Evolutionary conservation across 2,329 filamentous ascomycete genomes (phyloP), one percentile per base, ranked within the genome.

Genomic region (Fusarium camptoceras): DNA sequence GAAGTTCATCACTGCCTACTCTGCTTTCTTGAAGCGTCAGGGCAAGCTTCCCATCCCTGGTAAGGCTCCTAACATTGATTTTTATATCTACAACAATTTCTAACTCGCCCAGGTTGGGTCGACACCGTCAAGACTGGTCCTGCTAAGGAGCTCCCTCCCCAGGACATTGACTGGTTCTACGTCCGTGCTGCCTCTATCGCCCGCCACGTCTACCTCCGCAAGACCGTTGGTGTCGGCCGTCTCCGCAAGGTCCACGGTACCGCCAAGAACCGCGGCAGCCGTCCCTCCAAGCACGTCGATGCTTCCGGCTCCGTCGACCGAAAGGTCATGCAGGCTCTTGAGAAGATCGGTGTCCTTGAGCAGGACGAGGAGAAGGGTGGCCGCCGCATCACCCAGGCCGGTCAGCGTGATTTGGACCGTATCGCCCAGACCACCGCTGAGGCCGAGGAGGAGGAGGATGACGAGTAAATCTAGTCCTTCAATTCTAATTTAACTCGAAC

Each of bases 311-410:
- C 90, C 81, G 94, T 99, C 78, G 96, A 99, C 89, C 94, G 96
- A 85, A 98, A 98, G 89, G 89, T 97, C 82, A 87, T 98, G 83
- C 96, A 99, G 89, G 88, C 94, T 70, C 92, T 99, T 65, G 96
- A 98, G 92, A 98, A 98, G 92, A 98, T 99, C 80, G 94, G 95
- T 84, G 94, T 99, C 78, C 87, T 99, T 72, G 96, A 99, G 92
- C 88, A 92, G 81, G 95, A 98, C 79, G 95, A 98, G 89, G 95
- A 98, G 77, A 97, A 97, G 90, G 96, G 96, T 85, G 96, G 96
- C 81, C 93, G 96, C 82, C 91, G 96, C 84, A 98, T 99, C 87
- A 98, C 96, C 80, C 94, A 98, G 89, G 90, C 91, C 81, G 96
- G 96, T 82, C 94, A 98, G 91, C 93, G 96, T 89, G 96, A 99